Base-by-base conservation (phyloP, 495 filamentous ascomycete genomes). In the Hypomontagnella monticulosa region DNA sequence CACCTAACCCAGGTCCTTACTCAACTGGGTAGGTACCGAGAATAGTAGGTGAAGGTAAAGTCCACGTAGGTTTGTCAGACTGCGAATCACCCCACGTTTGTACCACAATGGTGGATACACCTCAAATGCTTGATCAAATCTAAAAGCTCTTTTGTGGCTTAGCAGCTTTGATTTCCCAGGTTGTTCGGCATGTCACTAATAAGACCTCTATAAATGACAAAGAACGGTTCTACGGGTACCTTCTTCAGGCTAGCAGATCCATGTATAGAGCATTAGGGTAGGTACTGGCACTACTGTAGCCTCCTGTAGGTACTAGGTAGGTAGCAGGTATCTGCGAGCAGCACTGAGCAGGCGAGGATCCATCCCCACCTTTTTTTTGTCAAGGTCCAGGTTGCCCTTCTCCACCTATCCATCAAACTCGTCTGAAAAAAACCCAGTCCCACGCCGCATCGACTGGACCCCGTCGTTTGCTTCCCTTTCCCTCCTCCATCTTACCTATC, bases 401-500 rank as follows among this genome's bases (percentile, higher is more conserved):
- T 60, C 62, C 60, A 65, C 56, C 55, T 57, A 69, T 52, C 58
- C 57, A 57, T 61, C 67, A 69, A 66, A 60, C 41, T 65, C 63
- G 46, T 57, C 52, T 66, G 56, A 66, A 63, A 65, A 67, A 66
- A 70, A 54, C 64, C 67, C 59, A 66, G 59, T 69, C 53, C 63
- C 52, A 66, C 46, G 63, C 57, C 62, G 63, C 67, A 69, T 66
- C 47, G 58, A 43, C 38, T 57, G 41, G 53, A 58, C 67, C 71
- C 70, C 68, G 70, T 73, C 23, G 23, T 27, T 73, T 72, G 63
- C 70, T 73, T 71, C 59, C 57, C 63, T 66, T 66, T 60, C 58
- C 70, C 61, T 70, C 69, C 73, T 65, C 62, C 67, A 72, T 71
- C 63, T 67, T 66, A 70, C 66, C 43, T 65, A 69, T 73, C 69